These are phyloP conservation scores for Aureobasidium sp. DNA, from an alignment of 2,329 filamentous ascomycete genomes.

Conservation along the genomic window DNA sequence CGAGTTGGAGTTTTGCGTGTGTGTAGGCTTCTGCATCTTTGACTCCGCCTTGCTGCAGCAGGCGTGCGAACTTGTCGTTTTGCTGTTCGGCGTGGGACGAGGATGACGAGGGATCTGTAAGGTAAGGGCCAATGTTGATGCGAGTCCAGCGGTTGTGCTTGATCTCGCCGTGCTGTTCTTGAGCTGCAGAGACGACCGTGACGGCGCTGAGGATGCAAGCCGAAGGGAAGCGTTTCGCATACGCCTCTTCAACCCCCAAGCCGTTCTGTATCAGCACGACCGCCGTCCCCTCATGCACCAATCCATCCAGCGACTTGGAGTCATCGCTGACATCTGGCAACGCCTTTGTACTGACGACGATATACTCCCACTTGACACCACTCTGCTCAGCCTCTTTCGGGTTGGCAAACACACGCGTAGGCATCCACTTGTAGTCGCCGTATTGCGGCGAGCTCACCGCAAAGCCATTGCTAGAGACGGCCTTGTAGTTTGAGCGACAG, in stretches of 20 bases:
- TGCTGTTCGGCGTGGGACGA: conserved; percentile 32
- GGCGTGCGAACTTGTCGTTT: conserved; percentile 47
- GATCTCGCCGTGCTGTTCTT: conserved; percentile 55
- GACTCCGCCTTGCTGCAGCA: conserved; percentile 56
- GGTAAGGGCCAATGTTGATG: conserved; percentile 62
- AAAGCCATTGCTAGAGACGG: conserved; percentile 56
- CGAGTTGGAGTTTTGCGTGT: conserved; percentile 60
- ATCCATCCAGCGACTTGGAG: conserved; percentile 53
- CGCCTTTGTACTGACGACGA: conserved; percentile 65
- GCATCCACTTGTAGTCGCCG: conserved; percentile 58
- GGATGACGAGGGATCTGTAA: conserved; percentile 38
- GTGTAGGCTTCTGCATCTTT: conserved; percentile 58
- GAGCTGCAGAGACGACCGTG: conserved; percentile 62
- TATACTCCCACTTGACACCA: conserved; percentile 52
- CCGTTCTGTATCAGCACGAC: conserved; percentile 67
- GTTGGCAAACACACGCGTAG: conserved; percentile 56
- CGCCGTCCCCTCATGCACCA: conserved; percentile 49
- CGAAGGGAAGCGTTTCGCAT: conserved; percentile 53
- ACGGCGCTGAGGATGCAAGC: conserved; percentile 57
- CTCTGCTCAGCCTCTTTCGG: conserved; percentile 48
- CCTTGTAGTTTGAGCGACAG: conserved; percentile 65
- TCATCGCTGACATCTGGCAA: conserved; percentile 60
- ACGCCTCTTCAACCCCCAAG: conserved; percentile 62
- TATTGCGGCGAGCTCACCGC: conserved; percentile 58
- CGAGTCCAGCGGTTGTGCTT: conserved; percentile 68